Base-by-base conservation (phyloP, 495 filamentous ascomycete species). In the Penicillium egyptiacum region DNA sequence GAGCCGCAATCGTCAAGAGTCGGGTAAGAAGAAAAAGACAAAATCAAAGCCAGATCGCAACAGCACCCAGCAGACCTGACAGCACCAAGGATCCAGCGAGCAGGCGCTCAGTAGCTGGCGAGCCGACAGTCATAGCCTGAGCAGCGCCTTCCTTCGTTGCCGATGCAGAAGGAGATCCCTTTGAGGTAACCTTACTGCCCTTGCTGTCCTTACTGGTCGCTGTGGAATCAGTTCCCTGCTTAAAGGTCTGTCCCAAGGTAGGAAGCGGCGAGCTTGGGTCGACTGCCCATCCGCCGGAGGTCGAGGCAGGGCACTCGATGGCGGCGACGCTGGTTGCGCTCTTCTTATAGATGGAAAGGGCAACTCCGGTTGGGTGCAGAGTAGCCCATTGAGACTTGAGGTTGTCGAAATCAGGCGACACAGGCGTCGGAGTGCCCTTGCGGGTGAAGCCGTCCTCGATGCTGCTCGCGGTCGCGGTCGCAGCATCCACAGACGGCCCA, bases 361-460 rank as follows among this genome's bases (percentile, higher is more conserved):
- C 72, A 23, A 91, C 81, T 39, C 89, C 88, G 0, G 83, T 83
- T 0, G 91, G 89, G 23, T 70, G 79, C 56, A 90, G 68, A 6
- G 83, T 90, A 11, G 84, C 84, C 91, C 91, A 96, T 57, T 89
- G 83, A 25, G 72, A 80, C 75, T 84, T 85, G 42, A 96, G 78
- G 63, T 95, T 93, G 49, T 70, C 61, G 70, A 91, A 96, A 64
- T 95, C 91, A 1, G 91, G 91, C 0, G 68, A 70, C 20, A 92
- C 75, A 0, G 91, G 89, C 0, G 81, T 88, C 0, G 91, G 91
- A 0, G 85, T 89, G 30, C 91, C 91, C 25, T 79, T 74, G 60
- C 88, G 81, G 1, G 81, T 77, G 73, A 79, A 92, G 11, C 90
- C 90, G 56, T 83, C 88, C 22, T 80, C 75, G 37, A 87, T 72